Conservation (phyloP, 345 rosid genomes). For the Jatropha curcas region DNA sequence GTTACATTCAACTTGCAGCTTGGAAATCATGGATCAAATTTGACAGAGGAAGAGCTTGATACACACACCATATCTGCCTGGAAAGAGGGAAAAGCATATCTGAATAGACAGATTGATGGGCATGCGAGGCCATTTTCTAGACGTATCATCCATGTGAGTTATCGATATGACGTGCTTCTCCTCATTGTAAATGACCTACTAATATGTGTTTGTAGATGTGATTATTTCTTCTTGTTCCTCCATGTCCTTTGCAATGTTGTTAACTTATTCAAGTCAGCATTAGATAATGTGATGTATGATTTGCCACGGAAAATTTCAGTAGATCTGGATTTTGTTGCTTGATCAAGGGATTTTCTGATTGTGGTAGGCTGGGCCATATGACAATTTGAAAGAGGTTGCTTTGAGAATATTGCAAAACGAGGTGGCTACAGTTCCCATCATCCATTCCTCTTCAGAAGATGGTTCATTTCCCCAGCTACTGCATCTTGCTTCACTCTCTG, state of each 20-base stretch:
- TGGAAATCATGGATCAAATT: constrained; percentile 34
- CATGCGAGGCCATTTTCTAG: constrained; percentile 21
- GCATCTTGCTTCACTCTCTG: constrained; percentile 37
- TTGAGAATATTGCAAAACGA: constrained; percentile 32
- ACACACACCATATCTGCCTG: constrained; percentile 39
- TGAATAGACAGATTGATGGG: constrained; percentile 31
- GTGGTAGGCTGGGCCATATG: constrained; percentile 33
- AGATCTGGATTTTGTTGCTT: neutral
- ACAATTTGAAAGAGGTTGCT: constrained; percentile 36
- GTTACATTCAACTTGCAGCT: constrained; percentile 21
- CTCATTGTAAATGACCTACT: neutral
- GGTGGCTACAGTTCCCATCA: constrained; percentile 31
- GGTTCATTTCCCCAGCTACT: constrained; percentile 37
- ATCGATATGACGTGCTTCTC: neutral
- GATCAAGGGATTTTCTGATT: constrained; percentile 9
- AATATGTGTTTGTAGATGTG: neutral
- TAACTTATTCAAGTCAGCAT: neutral
- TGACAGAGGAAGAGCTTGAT: constrained; percentile 39
- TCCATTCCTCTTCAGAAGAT: constrained; percentile 33
- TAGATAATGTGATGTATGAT: neutral
- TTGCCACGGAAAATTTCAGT: too few species aligned
- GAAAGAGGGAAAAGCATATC: constrained; percentile 37
- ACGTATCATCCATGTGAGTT: constrained; percentile 30
- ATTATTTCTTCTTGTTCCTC: neutral
- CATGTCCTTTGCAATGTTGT: neutral